Conservation (phyloP, 225 moss, liverwort and hornwort species). For the Anthoceros angustus region DNA sequence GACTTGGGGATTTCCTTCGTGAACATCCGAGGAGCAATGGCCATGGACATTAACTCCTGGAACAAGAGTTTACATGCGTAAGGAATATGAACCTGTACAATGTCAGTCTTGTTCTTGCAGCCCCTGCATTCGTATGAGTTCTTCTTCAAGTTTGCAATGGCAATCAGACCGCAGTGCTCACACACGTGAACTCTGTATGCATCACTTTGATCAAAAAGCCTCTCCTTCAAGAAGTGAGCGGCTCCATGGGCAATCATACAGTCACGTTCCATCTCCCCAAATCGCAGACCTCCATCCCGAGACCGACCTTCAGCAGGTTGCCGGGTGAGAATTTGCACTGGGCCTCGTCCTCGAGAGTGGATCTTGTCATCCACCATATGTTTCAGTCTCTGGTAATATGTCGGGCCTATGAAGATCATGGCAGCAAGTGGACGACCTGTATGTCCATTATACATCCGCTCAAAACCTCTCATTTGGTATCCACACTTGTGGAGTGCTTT, state of each 20-base stretch:
- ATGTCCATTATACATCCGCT: slow-evolving; percentile 99
- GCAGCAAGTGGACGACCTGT: slow-evolving; percentile 86
- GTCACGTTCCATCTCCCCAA: slow-evolving; percentile 99
- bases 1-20: slow-evolving; percentile 52
- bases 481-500: slow-evolving; percentile 98
- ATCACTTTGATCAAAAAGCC: slow-evolving; percentile 97
- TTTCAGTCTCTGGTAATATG: slow-evolving; percentile 94
- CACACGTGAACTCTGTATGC: slow-evolving; percentile 97
- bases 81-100: slow-evolving; percentile 97
- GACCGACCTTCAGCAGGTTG: slow-evolving; percentile 99
- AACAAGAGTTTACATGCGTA: slow-evolving; percentile 98
- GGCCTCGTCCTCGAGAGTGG: slow-evolving; percentile 94
- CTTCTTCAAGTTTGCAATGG: slow-evolving; percentile 94
- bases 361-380: slow-evolving; percentile 99
- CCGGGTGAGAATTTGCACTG: slow-evolving; percentile 91
- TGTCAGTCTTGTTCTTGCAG: slow-evolving; percentile 98
- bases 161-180: slow-evolving; percentile 91
- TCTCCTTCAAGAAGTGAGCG: slow-evolving; percentile 95
- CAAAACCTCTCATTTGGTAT: slow-evolving; percentile 99
- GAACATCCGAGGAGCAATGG: slow-evolving; percentile 90
- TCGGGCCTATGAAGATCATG: slow-evolving; percentile 92
- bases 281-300: slow-evolving; percentile 93
- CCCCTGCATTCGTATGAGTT: slow-evolving; percentile 96
- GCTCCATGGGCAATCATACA: slow-evolving; percentile 99
- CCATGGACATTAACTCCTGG: slow-evolving; percentile 95